Evolutionary conservation across 176 grass and related monocot species (phyloP).

Genomic region (Puya raimondii): DNA sequence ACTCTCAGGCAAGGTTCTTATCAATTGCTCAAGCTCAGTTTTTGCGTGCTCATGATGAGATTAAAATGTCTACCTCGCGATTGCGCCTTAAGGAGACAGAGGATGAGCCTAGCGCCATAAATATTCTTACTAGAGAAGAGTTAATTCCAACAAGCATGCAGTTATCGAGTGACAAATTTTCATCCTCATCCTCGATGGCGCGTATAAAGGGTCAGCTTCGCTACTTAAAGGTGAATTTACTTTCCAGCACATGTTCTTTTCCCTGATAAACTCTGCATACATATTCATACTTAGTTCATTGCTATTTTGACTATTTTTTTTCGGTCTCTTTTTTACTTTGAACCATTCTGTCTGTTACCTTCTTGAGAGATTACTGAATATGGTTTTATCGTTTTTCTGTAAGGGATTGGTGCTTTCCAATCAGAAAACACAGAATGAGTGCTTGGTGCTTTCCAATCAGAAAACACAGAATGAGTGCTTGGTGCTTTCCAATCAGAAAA

Average conservation of each 20-base stretch:
- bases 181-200: slow-evolving; percentile 53
- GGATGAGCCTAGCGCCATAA: slow-evolving; percentile 50
- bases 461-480: slow-evolving; percentile 34
- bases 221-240: slow-evolving; percentile 60
- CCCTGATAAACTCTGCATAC: background rate
- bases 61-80: slow-evolving; percentile 85
- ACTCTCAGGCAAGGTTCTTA: slow-evolving; percentile 71
- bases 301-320: background rate
- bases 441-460: slow-evolving; percentile 43
- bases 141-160: slow-evolving; percentile 63
- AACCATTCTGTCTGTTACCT: slow-evolving; percentile 1
- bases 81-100: slow-evolving; percentile 63
- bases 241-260: slow-evolving; percentile 7
- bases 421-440: slow-evolving; percentile 24
- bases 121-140: slow-evolving; percentile 76
- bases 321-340: background rate
- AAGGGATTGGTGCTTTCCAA: slow-evolving; percentile 56
- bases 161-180: slow-evolving; percentile 77
- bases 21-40: slow-evolving; percentile 74
- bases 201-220: slow-evolving; percentile 85
- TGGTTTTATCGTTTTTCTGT: slow-evolving; percentile 18
- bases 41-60: slow-evolving; percentile 78
- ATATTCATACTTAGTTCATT: background rate
- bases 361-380: slow-evolving; percentile 16
- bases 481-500: slow-evolving; percentile 36